These are phyloP conservation scores for Brachypodium distachyon DNA, from an alignment of 202 grass and related monocot genomes.

Conservation along the genomic window DNA sequence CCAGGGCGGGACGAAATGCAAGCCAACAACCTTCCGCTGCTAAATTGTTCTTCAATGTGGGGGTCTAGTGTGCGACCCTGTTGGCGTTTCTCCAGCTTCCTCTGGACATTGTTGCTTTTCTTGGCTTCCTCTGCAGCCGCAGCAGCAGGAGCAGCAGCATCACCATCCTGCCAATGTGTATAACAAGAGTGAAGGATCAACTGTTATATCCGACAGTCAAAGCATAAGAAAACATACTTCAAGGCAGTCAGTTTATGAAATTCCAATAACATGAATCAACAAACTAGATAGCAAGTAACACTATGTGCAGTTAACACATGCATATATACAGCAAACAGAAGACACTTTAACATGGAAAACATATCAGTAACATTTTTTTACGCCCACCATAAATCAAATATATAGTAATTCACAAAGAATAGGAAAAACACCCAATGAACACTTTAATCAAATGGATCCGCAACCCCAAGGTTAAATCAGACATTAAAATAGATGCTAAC, in stretches of 20 bases:
- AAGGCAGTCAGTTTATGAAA: too few relatives aligned
- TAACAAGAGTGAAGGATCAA: background rate
- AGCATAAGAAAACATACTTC: background rate
- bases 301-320: background rate
- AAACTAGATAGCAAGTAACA: background rate
- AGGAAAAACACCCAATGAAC: too few relatives aligned
- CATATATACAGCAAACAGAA: too few relatives aligned
- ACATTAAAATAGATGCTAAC: too few relatives aligned
- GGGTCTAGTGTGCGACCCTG: conserved; percentile 39
- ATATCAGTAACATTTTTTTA: too few relatives aligned
- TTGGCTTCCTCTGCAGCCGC: conserved; percentile 43
- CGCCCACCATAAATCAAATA: too few relatives aligned
- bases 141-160: background rate
- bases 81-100: conserved; percentile 62
- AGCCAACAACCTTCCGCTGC: conserved; percentile 57
- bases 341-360: too few relatives aligned
- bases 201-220: background rate
- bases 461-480: too few relatives aligned
- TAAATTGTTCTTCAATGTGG: conserved; percentile 77
- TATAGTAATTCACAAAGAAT: too few relatives aligned
- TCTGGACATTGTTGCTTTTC: conserved; percentile 60
- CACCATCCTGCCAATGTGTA: conserved; percentile 36
- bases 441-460: too few relatives aligned
- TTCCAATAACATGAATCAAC: too few relatives aligned
- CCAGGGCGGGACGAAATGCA: conserved; percentile 76